Percentiles rank a stretch among this genome's conserved stretches.
These are phyloP conservation scores for Ceratocystiopsis sp. DNA, from an alignment of 2,329 filamentous ascomycete species.

Conservation along the genomic window DNA sequence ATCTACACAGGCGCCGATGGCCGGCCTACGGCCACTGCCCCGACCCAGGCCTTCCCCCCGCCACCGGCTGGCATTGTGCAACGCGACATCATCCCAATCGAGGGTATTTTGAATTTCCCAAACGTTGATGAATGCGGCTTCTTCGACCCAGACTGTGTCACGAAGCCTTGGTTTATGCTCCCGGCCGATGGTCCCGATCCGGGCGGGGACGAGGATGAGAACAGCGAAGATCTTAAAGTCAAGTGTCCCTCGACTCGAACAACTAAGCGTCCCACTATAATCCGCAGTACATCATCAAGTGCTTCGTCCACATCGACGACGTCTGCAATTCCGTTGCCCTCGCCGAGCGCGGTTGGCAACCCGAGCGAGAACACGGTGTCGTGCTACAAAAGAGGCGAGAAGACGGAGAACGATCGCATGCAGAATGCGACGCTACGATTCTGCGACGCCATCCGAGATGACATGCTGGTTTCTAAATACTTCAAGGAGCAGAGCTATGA, in stretches of 20 bases:
- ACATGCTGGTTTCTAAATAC: background rate
- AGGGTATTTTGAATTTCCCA: background rate
- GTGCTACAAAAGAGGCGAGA: slow-evolving; percentile 10
- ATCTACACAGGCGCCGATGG: slow-evolving; percentile 7
- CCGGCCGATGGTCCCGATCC: no score
- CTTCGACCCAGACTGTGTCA: no score
- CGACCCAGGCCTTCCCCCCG: slow-evolving; percentile 8
- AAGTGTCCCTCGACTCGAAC: no score
- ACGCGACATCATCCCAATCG: slow-evolving; percentile 4
- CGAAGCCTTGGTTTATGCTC: no score
- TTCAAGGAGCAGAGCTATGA: background rate
- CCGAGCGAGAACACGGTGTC: slow-evolving; percentile 3
- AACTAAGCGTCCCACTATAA: no score
- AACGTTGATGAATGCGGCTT: no score
- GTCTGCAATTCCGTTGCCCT: no score
- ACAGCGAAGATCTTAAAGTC: no score
- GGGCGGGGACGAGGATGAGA: no score
- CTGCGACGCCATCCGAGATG: slow-evolving; percentile 4
- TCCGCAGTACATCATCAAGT: no score
- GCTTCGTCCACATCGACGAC: no score
- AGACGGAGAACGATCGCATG: slow-evolving; percentile 5
- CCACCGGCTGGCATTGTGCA: slow-evolving; percentile 9
- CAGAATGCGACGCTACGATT: slow-evolving; percentile 4
- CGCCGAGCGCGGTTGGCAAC: background rate
- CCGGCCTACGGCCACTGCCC: background rate